Base-by-base conservation (phyloP, 2,329 filamentous ascomycete species). In the Fusarium sp. region DNA sequence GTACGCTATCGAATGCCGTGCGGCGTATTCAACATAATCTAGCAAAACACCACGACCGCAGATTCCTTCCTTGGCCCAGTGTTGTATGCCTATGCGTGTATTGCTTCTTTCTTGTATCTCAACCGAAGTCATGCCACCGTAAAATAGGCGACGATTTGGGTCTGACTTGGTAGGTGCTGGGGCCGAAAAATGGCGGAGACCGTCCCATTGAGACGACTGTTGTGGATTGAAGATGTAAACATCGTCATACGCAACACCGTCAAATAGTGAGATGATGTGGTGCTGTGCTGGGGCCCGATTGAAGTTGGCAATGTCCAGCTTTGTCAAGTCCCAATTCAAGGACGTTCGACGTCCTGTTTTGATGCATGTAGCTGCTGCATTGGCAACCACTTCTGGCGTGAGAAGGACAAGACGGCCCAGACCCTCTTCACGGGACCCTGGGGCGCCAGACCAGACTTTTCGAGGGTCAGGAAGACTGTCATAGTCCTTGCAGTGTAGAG, bases 171-270 rank as follows among this genome's bases (percentile, higher is more conserved):
- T 58, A 14, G 55, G 55, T 1, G 55, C 47, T 5, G 55, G 55
- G 3, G 55, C 55, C 3, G 55, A 58, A 4, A 58, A 58, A 3
- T 58, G 55, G 25, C 55, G 55, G 12, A 58, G 55, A 3, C 55
- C 55, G 2, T 58, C 55, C 55, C 55, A 58, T 18, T 58, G 55
- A 21, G 55, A 58, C 4, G 55, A 58, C 13, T 58, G 55, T 16
- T 58, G 55, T 9, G 55, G 55, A 18, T 58, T 58, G 21, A 58
- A 58, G 37, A 55, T 55, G 4, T 58, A 58, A 1, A 58, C 55
- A 28, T 58, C 55, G 3, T 58, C 55, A 7, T 54, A 58, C 4
- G 55, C 55, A 5, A 49, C 55, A 9, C 55, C 55, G 4, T 58
- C 28, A 0, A 58, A 10, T 4, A 58, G 27, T 6, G 55, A 43